Base-by-base conservation (phyloP, 2,329 filamentous ascomycete species). In the Aspergillus cejpii region DNA sequence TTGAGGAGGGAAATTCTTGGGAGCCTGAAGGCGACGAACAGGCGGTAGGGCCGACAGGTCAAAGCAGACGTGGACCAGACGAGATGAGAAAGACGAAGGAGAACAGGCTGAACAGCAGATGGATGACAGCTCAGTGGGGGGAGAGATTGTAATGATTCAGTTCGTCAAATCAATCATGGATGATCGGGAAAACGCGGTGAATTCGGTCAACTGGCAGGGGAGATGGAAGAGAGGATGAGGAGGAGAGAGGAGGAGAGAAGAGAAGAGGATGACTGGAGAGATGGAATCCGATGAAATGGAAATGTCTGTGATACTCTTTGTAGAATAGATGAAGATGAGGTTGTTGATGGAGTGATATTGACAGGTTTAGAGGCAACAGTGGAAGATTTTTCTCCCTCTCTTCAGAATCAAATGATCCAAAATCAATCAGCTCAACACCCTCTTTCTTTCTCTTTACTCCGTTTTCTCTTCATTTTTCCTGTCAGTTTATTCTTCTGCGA, bases 11-110 rank as follows among this genome's bases (percentile, higher is more conserved):
- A 20, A 26, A 23, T 26, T 33, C 24, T 33, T 15, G 19, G 43
- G 19, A 37, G 43, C 21, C 26, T 34, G 28, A 20, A 41, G 38
- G 31, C 31, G 31, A 45, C 27, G 38, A 14, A 41, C 41, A 44
- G 51, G 51, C 51, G 51, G 52, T 52, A 51, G 53, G 49, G 53
- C 44, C 47, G 44, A 21, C 50, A 52, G 41, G 23, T 24, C 26
- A 39, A 41, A 46, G 39, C 47, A 53, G 53, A 56, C 53, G 53
- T 56, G 53, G 52, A 56, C 50, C 52, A 48, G 44, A 48, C 41
- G 45, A 49, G 41, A 45, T 44, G 31, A 40, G 29, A 34, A 45
- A 42, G 49, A 51, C 52, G 45, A 43, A 51, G 41, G 49, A 46
- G 40, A 43, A 51, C 45, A 43, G 26, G 27, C n/a, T n/a, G n/a